phyloP scores from a whole-genome alignment of 176 grass and related monocot genomes.

The Musa schizocarpa region DNA sequence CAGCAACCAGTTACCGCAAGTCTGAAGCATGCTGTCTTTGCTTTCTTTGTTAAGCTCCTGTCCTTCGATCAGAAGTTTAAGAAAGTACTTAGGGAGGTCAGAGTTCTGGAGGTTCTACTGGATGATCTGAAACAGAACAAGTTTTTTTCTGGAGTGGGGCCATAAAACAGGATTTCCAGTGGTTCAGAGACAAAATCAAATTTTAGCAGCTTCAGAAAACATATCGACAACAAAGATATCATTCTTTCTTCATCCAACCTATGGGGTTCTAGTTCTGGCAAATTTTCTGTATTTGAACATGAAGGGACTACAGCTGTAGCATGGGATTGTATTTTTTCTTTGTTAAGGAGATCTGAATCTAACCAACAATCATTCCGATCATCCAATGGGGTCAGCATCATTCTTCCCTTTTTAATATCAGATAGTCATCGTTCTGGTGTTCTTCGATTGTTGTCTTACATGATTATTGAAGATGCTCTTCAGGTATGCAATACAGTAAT shows the following conservation, averaged over 20 bases:
- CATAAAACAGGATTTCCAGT: slow-evolving; percentile 50
- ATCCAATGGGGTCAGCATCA: slow-evolving; percentile 71
- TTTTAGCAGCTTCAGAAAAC: slow-evolving; percentile 49
- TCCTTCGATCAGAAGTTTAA: slow-evolving; percentile 99
- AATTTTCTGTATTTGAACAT: slow-evolving; percentile 86
- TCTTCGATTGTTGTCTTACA: slow-evolving; percentile 69
- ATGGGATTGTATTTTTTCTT: slow-evolving; percentile 99
- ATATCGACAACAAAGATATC: slow-evolving; percentile 59
- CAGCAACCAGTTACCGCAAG: slow-evolving; percentile 85
- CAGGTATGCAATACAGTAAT: slow-evolving; percentile 39
- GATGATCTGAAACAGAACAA: slow-evolving; percentile 97
- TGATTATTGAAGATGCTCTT: slow-evolving; percentile 96
- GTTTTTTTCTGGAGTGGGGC: slow-evolving; percentile 63
- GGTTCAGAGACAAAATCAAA: slow-evolving; percentile 36
- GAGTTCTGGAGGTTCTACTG: slow-evolving; percentile 83
- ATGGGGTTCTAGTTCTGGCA: slow-evolving; percentile 46
- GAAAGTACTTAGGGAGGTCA: slow-evolving; percentile 93
- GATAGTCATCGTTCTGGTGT: slow-evolving; percentile 84
- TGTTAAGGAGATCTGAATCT: slow-evolving; percentile 84
- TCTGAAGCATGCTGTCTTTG: slow-evolving; percentile 79
- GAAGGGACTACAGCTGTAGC: slow-evolving; percentile 77
- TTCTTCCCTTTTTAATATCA: slow-evolving; percentile 73
- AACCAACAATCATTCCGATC: slow-evolving; percentile 92
- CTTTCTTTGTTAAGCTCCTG: slow-evolving; percentile 92
- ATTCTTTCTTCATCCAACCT: slow-evolving; percentile 79